These are phyloP conservation scores for Aspergillus diversus DNA, from an alignment of 495 filamentous ascomycete genomes.

Conservation along the genomic window DNA sequence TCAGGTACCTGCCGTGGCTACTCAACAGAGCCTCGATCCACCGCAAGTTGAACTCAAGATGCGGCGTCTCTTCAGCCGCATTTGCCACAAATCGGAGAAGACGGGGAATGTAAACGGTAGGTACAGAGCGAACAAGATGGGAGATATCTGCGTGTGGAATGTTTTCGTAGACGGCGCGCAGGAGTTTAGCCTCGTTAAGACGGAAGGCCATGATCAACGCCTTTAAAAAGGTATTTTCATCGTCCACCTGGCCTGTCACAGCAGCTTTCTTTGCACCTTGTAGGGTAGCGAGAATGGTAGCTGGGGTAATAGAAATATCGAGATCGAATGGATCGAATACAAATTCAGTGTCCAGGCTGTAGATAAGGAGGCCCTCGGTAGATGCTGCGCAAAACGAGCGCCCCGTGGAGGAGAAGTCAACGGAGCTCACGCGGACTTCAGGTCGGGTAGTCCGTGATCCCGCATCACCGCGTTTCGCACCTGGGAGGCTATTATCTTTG, in stretches of 20 bases:
- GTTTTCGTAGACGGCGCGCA: slow-evolving; percentile 81
- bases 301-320: slow-evolving; percentile 87
- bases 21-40: slow-evolving; percentile 89
- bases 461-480: slow-evolving; percentile 82
- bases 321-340: slow-evolving; percentile 95
- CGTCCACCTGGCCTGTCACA: slow-evolving; percentile 33
- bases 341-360: slow-evolving; percentile 78
- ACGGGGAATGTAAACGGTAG: slow-evolving; percentile 81
- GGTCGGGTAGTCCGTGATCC: slow-evolving; percentile 73
- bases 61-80: slow-evolving; percentile 86
- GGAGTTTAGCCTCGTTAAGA: slow-evolving; percentile 76
- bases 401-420: slow-evolving; percentile 87
- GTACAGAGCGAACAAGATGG: slow-evolving; percentile 78
- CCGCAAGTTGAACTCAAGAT: slow-evolving; percentile 88
- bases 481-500: slow-evolving; percentile 82
- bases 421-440: slow-evolving; percentile 81
- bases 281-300: slow-evolving; percentile 75
- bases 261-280: slow-evolving; percentile 45
- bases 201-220: slow-evolving; percentile 97
- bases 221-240: slow-evolving; percentile 80
- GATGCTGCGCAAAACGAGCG: slow-evolving; percentile 91
- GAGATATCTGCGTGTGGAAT: slow-evolving; percentile 76
- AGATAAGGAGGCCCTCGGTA: slow-evolving; percentile 92
- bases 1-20: slow-evolving; percentile 79
- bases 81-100: slow-evolving; percentile 83